Percentiles rank a stretch among this genome's conserved stretches.
phyloP scores from a whole-genome alignment of 2,329 filamentous ascomycete species.

The Rhinocladiella mackenziei region DNA sequence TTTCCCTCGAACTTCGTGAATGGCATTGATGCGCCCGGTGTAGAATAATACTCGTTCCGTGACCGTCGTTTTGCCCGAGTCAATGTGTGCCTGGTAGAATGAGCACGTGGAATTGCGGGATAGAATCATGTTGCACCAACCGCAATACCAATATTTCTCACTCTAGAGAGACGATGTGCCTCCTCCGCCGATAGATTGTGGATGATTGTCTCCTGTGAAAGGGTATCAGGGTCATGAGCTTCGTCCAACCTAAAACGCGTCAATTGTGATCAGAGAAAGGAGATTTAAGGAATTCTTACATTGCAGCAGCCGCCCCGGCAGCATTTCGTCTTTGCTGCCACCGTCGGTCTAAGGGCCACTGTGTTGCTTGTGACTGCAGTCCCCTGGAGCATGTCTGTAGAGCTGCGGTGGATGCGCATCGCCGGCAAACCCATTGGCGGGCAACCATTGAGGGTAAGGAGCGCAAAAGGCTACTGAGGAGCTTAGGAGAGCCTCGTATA shows the following conservation, averaged over 20 bases:
- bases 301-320: conserved; percentile 42
- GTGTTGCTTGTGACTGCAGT: conserved; percentile 9
- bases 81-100: conserved; percentile 75
- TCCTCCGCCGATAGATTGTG: conserved; percentile 78
- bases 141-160: conserved; percentile 98
- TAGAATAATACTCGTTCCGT: conserved; percentile 98
- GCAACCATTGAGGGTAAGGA: conserved; percentile 36
- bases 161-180: conserved; percentile 68
- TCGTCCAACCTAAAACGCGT: conserved; percentile 48
- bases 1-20: conserved; percentile 93
- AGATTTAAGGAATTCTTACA: conserved; percentile 35
- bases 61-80: conserved; percentile 95
- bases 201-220: conserved; percentile 64
- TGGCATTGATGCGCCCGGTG: conserved; percentile 91
- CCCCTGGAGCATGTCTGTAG: conserved; percentile 7
- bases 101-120: conserved; percentile 3
- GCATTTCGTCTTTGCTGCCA: conserved; percentile 44
- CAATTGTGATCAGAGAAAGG: background rate
- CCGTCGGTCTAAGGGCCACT: conserved; percentile 37
- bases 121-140: conserved; percentile 42
- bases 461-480: conserved; percentile 34
- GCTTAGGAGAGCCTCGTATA: conserved; percentile 23
- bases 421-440: conserved; percentile 36
- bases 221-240: conserved; percentile 53
- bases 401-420: conserved; percentile 34